Evolutionary conservation across 768 basidiomycete species (phyloP).

Genomic region (Galerina marginata): DNA sequence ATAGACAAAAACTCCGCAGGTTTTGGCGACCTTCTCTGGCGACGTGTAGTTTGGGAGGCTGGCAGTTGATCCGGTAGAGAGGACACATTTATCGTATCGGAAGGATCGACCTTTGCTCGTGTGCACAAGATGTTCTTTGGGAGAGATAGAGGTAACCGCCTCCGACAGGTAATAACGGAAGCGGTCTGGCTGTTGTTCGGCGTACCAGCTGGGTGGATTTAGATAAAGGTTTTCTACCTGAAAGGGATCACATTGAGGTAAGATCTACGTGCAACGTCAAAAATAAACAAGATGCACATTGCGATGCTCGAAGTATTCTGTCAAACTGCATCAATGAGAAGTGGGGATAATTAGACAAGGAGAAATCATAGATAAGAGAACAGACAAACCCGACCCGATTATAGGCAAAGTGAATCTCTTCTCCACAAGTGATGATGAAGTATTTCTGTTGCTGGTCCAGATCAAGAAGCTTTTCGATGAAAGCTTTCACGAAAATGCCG

Average conservation of each 20-base stretch:
- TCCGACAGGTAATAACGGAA: slow-evolving; percentile 46
- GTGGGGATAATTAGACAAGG: neutral
- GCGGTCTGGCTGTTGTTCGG: slow-evolving; percentile 57
- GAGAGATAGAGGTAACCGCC: no score
- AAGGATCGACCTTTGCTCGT: slow-evolving; percentile 8
- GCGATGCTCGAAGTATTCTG: slow-evolving; percentile 68
- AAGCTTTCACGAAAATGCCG: slow-evolving; percentile 40
- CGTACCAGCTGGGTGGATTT: slow-evolving; percentile 62
- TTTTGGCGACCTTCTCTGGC: slow-evolving; percentile 11
- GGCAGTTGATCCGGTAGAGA: slow-evolving; percentile 73
- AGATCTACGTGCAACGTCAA: no score
- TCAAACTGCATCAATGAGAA: slow-evolving; percentile 34
- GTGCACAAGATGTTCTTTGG: no score
- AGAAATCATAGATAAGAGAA: neutral
- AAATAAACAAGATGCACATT: no score
- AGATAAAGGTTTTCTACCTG: slow-evolving; percentile 63
- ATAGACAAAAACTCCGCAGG: slow-evolving; percentile 71
- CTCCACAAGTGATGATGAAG: slow-evolving; percentile 66
- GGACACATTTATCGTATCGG: slow-evolving; percentile 65
- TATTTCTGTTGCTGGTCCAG: slow-evolving; percentile 49
- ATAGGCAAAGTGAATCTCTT: slow-evolving; percentile 59
- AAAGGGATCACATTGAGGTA: no score
- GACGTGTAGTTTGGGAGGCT: slow-evolving; percentile 40
- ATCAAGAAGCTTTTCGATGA: slow-evolving; percentile 71
- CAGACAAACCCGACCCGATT: slow-evolving; percentile 53